Conservation (phyloP, 345 rosid species). For the Physaria fendleri region DNA sequence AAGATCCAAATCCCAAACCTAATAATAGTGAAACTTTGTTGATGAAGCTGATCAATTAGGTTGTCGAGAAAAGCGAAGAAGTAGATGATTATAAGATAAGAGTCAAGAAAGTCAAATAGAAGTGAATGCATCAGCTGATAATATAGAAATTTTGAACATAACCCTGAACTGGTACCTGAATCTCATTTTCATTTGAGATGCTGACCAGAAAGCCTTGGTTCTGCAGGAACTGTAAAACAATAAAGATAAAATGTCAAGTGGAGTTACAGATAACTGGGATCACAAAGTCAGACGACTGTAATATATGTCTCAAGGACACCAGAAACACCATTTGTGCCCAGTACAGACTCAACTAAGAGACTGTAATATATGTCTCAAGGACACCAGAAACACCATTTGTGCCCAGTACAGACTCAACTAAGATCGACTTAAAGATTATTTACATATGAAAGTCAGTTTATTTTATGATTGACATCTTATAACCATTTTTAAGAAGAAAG, state of each 20-base stretch:
- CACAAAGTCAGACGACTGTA: neutral
- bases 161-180: slow-evolving; percentile 47
- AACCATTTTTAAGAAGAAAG: slow-evolving; percentile 5
- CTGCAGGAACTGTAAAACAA: slow-evolving; percentile 55
- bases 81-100: neutral
- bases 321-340: neutral
- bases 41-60: neutral
- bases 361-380: too few relatives aligned
- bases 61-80: slow-evolving; percentile 8
- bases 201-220: slow-evolving; percentile 70
- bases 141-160: slow-evolving; percentile 21
- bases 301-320: slow-evolving; percentile 7
- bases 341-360: slow-evolving; percentile 1
- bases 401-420: slow-evolving; percentile 4
- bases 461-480: neutral
- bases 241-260: slow-evolving; percentile 2
- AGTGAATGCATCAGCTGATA: neutral
- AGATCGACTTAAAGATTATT: neutral
- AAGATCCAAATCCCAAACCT: slow-evolving; percentile 84
- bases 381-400: neutral
- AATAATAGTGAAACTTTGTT: slow-evolving; percentile 16
- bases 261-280: neutral
- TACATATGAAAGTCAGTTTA: neutral
- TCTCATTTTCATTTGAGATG: slow-evolving; percentile 62
- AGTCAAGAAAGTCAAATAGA: slow-evolving; percentile 7